Base-by-base conservation (phyloP, 306 rosid species). In the Vigna nakashimae region DNA sequence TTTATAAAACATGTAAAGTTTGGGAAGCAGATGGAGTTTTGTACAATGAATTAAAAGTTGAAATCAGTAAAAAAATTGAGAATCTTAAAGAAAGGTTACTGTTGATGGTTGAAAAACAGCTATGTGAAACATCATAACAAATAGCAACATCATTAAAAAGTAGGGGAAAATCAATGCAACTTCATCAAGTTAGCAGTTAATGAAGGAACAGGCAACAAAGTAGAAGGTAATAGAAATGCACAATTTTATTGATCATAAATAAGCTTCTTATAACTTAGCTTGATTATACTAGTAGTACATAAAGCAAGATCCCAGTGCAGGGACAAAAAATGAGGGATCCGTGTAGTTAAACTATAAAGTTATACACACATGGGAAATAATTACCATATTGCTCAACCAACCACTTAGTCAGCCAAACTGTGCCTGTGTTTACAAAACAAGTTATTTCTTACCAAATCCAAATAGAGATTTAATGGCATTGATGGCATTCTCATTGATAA, bases 401-500 rank as follows among this genome's bases (percentile, higher is more conserved):
- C 30, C 79, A 64, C 76, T 78, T 63, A 18, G 75, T 68, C 68
- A 78, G 84, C 76, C 71, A 71, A 75, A 69, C 76, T 17, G 55
- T 78, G 69, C 45, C 56, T 36, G 62, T 65, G 48, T 64, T 60
- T 60, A 28, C 6, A 72, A 30, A 63, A 50, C 9, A 51, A 18
- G 73, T 80, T 85, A 94, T 58, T 90, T 92, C 86, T 94, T 90
- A 78, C 86, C 64, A 85, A 91, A 89, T 50, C 98, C 98, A 79
- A 94, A 94, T 45, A 94, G 74, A 65, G 97, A 95, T 81, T 95
- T 95, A 49, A 95, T 91, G 76, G 97, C 99, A 77, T 95, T 92
- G 90, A 95, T 92, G 63, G 99, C 99, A 52, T 83, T 92, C 86
- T 95, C 99, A 14, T 95, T 95, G 92, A 95, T 92, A 67, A 95